Base-by-base conservation (phyloP, 257 asterid genomes). In the Capsicum pubescens region DNA sequence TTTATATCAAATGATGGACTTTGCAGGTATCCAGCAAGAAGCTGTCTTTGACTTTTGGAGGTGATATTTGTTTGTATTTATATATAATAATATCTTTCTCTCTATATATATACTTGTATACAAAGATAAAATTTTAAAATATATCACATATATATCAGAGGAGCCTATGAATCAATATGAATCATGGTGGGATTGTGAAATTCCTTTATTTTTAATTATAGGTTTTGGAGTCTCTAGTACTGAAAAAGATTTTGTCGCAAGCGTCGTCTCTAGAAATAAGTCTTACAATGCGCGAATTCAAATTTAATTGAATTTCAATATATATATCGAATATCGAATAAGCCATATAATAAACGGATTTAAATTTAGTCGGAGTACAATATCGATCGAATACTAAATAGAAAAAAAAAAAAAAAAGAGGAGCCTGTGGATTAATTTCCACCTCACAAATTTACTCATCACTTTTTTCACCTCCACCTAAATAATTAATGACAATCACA, bases 341-440 rank as follows among this genome's bases (percentile, higher is more conserved):
- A 39, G 44, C 4, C 44, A 3, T 39, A 39, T 4, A 39, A 39
- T 39, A 39, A 39, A 39, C 5, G 6, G 5, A 39, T 39, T 39
- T 4, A 4, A 39, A 39, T 39, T 39, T 39, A 39, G 0, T 39
- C 44, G 44, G 44, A 39, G 0, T 39, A 3, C 44, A 39, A 39
- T 39, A 39, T 4, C 3, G 5, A 39, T 39, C 44, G 5, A 4
- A 39, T 4, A 39, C 0, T 39, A 4, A 39, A 39, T 39, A 39
- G 44, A 39, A 39, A 39, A 4, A 39, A 39, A 39, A 39, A 36
- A 3, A 39, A 39, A 39, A 39, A 39, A 88, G 90, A 89, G 98
- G 98, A 92, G 97, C 98, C 97, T 91, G 68, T 86, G 91, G 98
- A 93, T 92, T 92, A 89, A 94, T 87, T 88, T 84, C 93, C 91